Base-by-base conservation (phyloP, 768 basidiomycete genomes). In the Tulasnella sp. region DNA sequence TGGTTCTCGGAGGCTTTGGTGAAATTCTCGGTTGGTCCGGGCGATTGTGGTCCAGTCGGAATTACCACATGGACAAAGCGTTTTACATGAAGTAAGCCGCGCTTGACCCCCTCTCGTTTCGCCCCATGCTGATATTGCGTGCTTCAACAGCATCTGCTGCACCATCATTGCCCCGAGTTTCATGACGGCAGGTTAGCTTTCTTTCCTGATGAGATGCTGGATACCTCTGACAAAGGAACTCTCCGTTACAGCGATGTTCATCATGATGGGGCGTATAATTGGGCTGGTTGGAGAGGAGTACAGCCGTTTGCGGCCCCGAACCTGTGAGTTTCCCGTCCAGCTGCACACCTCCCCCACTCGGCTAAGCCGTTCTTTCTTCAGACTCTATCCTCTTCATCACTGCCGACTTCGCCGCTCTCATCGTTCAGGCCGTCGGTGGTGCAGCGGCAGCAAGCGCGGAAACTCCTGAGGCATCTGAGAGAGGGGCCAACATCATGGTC, bases 371-470 rank as follows among this genome's bases (percentile, higher is more conserved):
- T 31, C 76, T 82, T 80, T 34, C 56, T 72, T 24, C 36, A 80
- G 56, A 85, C 80, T 82, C 84, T 5, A 80, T 84, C 71, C 31
- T 84, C 27, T 85, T 86, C 80, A 83, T 85, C 77, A 80, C 48
- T 24, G 82, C 81, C 31, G 92, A 93, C 81, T 82, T 91, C 27
- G 83, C 91, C 44, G 88, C 91, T 16, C 87, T 93, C 40, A 84
- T 90, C 31, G 84, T 92, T 3, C 92, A 93, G 84, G 92, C 89
- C 39, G 84, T 88, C 24, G 92, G 92, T 52, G 92, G 92, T 36
- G 92, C 88, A 0, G 82, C 87, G 34, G 91, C 91, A 0, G 86
- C 88, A 4, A 83, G 84, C 0, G 87, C 85, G 38, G 80, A 81
- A 24, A 31, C 81, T n/a, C 83, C 81, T 3, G 74, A 82, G 24